Evolutionary conservation across 2,329 filamentous ascomycete species (phyloP).

Genomic region (Gnomoniopsis smithogilvyi): DNA sequence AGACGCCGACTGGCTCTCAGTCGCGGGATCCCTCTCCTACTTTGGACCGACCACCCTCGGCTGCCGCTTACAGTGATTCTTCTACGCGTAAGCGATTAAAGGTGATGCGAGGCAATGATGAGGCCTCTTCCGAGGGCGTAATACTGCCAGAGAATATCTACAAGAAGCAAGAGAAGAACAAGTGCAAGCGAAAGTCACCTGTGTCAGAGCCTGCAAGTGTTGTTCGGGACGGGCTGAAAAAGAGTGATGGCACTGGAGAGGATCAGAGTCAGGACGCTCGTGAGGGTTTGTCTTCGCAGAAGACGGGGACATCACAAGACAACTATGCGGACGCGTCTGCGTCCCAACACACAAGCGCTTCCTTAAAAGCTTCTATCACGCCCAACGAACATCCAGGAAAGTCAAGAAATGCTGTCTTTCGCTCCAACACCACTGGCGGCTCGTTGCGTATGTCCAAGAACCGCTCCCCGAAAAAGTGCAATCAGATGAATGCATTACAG

Average conservation of each 20-base stretch:
- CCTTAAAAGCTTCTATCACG: background rate
- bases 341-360: background rate
- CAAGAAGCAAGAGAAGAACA: background rate
- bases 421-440: constrained; percentile 26
- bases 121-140: background rate
- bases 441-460: constrained; percentile 27
- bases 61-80: background rate
- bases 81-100: background rate
- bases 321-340: background rate
- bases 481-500: constrained; percentile 1
- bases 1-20: background rate
- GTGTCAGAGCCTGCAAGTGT: no score
- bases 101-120: background rate
- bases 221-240: background rate
- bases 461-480: background rate
- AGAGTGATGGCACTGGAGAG: constrained; percentile 1
- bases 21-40: background rate
- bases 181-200: constrained; percentile 10
- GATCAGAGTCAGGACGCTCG: background rate
- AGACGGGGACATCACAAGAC: background rate
- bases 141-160: constrained; percentile 4
- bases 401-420: constrained; percentile 20
- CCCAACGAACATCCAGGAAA: background rate
- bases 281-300: background rate
- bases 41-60: background rate